A percentile compares a stretch with the other conserved stretches of the same genome.
Evolutionary conservation across 768 basidiomycete genomes (phyloP).

Genomic region (Tricholoma sp.): DNA sequence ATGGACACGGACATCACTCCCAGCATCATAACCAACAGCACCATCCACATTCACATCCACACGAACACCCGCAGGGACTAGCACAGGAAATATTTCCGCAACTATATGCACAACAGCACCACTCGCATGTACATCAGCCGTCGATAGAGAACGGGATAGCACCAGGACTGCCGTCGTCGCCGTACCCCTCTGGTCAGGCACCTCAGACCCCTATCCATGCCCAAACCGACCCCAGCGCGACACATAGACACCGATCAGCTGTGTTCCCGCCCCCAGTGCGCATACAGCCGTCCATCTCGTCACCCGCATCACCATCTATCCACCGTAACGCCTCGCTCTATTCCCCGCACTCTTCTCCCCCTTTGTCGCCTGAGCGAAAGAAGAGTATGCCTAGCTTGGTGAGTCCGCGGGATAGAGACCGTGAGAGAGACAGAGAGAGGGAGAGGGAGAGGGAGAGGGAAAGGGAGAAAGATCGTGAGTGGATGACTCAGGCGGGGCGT

Average conservation of each 20-base stretch:
- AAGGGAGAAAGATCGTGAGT: constrained; percentile 1
- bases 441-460: constrained; percentile 3
- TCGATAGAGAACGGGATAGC: neutral
- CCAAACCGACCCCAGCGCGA: neutral
- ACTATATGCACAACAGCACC: neutral
- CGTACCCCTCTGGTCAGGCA: neutral
- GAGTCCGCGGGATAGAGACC: constrained; percentile 4
- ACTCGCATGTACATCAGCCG: neutral
- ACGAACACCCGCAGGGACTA: neutral
- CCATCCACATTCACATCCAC: neutral
- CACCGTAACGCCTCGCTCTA: neutral
- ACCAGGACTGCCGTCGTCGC: neutral
- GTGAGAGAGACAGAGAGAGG: constrained; percentile 8
- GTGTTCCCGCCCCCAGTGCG: constrained; percentile 12
- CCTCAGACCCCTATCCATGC: neutral
- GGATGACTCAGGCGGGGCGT: neutral
- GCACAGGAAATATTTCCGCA: too few species aligned
- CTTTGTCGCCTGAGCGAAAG: constrained; percentile 6
- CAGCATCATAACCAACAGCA: neutral
- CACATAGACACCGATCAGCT: neutral
- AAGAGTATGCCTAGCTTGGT: constrained; percentile 7
- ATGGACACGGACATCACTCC: neutral
- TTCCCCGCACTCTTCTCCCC: neutral
- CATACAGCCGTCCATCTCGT: constrained; percentile 8
- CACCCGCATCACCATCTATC: neutral